Evolutionary conservation across 2,329 filamentous ascomycete species (phyloP).

Genomic region (Capronia americana): DNA sequence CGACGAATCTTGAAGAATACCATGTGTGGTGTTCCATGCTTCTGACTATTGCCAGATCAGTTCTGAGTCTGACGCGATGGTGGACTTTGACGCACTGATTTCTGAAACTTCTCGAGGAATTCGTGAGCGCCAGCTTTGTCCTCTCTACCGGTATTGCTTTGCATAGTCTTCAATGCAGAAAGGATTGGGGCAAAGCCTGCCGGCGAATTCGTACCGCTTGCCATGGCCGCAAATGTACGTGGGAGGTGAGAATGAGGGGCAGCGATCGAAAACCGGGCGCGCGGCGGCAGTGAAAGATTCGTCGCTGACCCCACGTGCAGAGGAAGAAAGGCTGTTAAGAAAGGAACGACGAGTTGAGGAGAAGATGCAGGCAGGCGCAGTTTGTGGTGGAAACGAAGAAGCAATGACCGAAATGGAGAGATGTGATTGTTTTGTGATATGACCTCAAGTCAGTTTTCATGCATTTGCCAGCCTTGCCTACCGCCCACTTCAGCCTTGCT

Average conservation of each 20-base stretch:
- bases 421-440: conserved; percentile 24
- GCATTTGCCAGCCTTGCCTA: conserved; percentile 9
- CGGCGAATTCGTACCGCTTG: conserved; percentile 67
- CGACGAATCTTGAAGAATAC: conserved; percentile 78
- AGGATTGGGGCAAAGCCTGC: conserved; percentile 82
- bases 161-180: conserved; percentile 89
- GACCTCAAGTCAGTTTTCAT: conserved; percentile 24
- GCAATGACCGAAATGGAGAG: conserved; percentile 5
- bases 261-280: background rate
- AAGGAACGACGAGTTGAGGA: conserved; percentile 5
- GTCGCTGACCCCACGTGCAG: background rate
- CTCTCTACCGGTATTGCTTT: conserved; percentile 76
- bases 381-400: background rate
- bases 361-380: conserved; percentile 1
- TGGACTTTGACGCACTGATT: conserved; percentile 72
- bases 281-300: background rate
- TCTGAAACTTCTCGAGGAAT: conserved; percentile 94
- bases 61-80: conserved; percentile 23
- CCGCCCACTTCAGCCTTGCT: conserved; percentile 22
- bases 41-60: conserved; percentile 54
- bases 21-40: conserved; percentile 88
- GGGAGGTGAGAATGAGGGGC: conserved; percentile 30
- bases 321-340: background rate
- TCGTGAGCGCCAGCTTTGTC: conserved; percentile 90
- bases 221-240: conserved; percentile 60